Evolutionary conservation across 1,139 yeast species (phyloP), one percentile per base, ranked within the genome.

Genomic region (Candida tropicalis): DNA sequence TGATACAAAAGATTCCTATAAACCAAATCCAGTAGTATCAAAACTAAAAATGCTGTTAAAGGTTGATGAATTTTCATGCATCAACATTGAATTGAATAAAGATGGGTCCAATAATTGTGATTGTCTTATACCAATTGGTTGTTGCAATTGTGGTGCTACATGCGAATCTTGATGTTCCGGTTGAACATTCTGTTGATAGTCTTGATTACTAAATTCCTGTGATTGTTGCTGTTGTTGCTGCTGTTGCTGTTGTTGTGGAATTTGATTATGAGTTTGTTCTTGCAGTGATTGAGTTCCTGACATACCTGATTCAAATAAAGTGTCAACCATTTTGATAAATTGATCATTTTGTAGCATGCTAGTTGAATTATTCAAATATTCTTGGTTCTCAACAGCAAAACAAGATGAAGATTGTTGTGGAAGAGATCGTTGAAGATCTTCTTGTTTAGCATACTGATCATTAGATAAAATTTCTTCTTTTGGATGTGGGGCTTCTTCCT

Each of bases 1-100:
- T n/a, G n/a, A n/a, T n/a, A n/a, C n/a, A n/a, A n/a, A n/a, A n/a
- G n/a, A n/a, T n/a, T n/a, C n/a, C n/a, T 38, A 25, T 27, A 42
- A 27, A 24, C 42, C 40, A 23, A 45, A 37, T 8, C 35, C 48
- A 17, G 25, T 26, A 10, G 43, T 35, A 39, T 45, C 48, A 40
- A 37, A 45, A 28, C 48, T 45, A 25, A 45, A 45, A 36, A 45
- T 45, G 13, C 27, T 43, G 27, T 45, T 45, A 29, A 45, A 40
- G 3, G 44, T 45, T n/a, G 44, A 41, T 20, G 33, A 32, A 24
- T 35, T 35, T 15, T 40, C 39, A 33, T 33, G 23, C 35, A 31
- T 25, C 18, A 24, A n/a, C 29, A 39, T 32, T 4, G 33, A 39
- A 39, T 39, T 39, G 15, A 27, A 32, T 10, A 26, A 28, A 5